phyloP scores from a whole-genome alignment of 2,329 filamentous ascomycete species.

The Colletotrichum falcatum region DNA sequence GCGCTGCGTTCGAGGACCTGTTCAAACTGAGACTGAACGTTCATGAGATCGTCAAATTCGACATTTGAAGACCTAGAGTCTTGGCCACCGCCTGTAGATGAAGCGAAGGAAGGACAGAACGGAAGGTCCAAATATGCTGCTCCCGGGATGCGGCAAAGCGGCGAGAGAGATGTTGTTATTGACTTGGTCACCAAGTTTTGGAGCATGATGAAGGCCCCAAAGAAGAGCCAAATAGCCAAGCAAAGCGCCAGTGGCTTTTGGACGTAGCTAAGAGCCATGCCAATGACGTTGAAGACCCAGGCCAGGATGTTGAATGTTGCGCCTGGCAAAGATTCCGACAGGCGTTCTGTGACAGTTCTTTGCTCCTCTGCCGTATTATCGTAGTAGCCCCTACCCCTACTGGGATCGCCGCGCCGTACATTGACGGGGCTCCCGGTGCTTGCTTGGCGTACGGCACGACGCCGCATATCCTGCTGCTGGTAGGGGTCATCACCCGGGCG shows the following conservation, averaged over 20 bases:
- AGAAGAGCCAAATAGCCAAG: conserved; percentile 70
- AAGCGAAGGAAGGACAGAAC: conserved; percentile 64
- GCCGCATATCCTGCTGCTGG: conserved; percentile 46
- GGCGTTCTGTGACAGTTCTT: conserved; percentile 46
- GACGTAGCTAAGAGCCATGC: conserved; percentile 69
- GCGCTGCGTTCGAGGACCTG: conserved; percentile 77
- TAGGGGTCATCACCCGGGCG: conserved; percentile 47
- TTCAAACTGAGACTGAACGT: conserved; percentile 80
- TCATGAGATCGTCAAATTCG: conserved; percentile 82
- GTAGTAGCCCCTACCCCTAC: conserved; percentile 20
- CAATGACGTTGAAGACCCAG: conserved; percentile 68
- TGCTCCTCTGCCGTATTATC: conserved; percentile 14
- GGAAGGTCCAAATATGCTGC: conserved; percentile 70
- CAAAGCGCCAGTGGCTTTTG: conserved; percentile 74
- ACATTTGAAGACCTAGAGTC: conserved; percentile 50
- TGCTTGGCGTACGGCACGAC: conserved; percentile 43
- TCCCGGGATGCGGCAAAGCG: conserved; percentile 78
- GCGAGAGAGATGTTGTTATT: conserved; percentile 71
- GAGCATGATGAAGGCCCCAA: conserved; percentile 69
- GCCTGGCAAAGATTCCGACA: conserved; percentile 53
- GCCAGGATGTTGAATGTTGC: conserved; percentile 54
- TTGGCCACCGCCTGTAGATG: conserved; percentile 22
- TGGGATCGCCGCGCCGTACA: conserved; percentile 40
- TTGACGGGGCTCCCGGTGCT: conserved; percentile 45
- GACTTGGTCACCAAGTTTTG: conserved; percentile 73